Conservation (phyloP, 1,284 basidiomycete genomes). For the Singerocomus inundabilis region DNA sequence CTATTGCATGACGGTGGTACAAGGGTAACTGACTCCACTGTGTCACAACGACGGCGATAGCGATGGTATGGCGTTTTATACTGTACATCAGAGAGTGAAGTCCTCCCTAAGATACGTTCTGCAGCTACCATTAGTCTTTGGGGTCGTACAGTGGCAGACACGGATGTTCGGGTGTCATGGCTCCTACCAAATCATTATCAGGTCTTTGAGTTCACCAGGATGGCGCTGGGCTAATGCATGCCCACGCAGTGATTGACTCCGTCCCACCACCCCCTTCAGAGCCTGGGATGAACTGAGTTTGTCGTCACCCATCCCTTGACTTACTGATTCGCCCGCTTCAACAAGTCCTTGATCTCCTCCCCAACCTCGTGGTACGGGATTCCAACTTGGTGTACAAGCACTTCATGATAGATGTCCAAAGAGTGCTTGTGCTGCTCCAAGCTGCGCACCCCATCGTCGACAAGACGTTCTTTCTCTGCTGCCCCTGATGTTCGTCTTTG, state of each 20-base stretch:
- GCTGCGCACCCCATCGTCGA: constrained; percentile 60
- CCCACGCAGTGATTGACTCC: background rate
- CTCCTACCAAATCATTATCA: constrained; percentile 5
- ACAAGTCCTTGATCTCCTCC: constrained; percentile 37
- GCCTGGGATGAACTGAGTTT: constrained; percentile 1
- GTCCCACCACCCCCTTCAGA: constrained; percentile 5
- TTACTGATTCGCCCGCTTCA: constrained; percentile 31
- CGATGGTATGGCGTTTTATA: constrained; percentile 33
- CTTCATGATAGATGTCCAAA: constrained; percentile 37
- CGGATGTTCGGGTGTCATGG: background rate
- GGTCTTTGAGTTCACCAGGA: no score
- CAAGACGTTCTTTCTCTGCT: constrained; percentile 37
- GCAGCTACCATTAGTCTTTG: background rate
- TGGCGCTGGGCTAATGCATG: background rate
- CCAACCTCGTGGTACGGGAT: constrained; percentile 51
- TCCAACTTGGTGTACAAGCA: constrained; percentile 44
- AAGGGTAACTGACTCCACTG: no score
- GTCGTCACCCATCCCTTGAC: constrained; percentile 17
- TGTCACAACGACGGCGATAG: no score
- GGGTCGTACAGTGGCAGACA: background rate
- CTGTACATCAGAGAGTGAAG: constrained; percentile 5
- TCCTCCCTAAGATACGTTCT: constrained; percentile 2
- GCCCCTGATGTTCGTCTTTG: constrained; percentile 35
- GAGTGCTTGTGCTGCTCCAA: constrained; percentile 49
- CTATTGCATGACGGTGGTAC: no score